Evolutionary conservation across 1,284 basidiomycete species (phyloP).

Genomic region (Meripilus lineatus): DNA sequence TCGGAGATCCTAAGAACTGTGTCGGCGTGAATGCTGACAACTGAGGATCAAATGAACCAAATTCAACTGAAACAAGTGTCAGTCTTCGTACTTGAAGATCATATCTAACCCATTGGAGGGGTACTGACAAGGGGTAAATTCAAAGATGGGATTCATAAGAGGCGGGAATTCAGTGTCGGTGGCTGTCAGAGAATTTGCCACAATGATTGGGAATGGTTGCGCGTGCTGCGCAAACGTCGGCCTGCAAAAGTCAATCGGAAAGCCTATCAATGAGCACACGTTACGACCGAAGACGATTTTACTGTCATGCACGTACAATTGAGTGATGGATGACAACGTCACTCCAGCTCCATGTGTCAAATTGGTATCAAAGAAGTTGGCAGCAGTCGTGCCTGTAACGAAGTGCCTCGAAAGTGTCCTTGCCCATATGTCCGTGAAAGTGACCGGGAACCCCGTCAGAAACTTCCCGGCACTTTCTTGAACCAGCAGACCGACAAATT

Average conservation of each 20-base stretch:
- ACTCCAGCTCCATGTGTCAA: constrained; percentile 23
- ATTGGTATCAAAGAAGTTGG: constrained; percentile 14
- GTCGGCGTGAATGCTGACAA: constrained; percentile 40
- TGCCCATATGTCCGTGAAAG: constrained; percentile 23
- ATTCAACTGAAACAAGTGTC: constrained; percentile 27
- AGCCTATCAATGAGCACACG: neutral
- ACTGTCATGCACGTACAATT: too few species aligned
- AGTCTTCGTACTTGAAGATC: neutral
- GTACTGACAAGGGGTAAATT: constrained; percentile 41
- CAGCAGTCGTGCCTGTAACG: constrained; percentile 20
- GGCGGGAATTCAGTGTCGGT: constrained; percentile 23
- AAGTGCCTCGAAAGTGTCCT: constrained; percentile 23
- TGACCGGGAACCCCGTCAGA: constrained; percentile 20
- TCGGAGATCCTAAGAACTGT: constrained; percentile 39
- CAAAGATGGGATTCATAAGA: constrained; percentile 36
- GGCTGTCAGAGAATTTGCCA: constrained; percentile 18
- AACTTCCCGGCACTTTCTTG: constrained; percentile 19
- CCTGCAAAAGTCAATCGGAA: constrained; percentile 10
- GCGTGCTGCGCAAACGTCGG: constrained; percentile 15
- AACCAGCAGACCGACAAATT: constrained; percentile 15
- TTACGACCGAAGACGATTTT: constrained; percentile 8
- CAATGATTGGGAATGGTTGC: constrained; percentile 24
- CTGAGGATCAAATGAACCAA: constrained; percentile 41
- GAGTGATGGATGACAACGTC: constrained; percentile 20
- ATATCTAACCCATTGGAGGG: neutral